Base-by-base conservation (phyloP, 805 yeast genomes). In the Metschnikowia baotianmanensis region DNA sequence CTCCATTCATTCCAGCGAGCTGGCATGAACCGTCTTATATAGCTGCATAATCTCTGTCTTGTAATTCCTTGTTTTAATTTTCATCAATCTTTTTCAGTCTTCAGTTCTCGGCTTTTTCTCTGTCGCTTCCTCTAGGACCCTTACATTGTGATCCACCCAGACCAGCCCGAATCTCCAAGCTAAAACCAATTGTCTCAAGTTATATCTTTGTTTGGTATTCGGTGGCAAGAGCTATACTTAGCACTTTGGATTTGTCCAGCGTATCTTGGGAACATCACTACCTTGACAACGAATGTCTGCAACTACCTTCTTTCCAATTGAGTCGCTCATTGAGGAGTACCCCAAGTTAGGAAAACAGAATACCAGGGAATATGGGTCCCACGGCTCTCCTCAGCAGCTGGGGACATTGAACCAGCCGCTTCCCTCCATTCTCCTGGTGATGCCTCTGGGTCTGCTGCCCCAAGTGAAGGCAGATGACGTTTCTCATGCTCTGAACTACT, bases 361-460 rank as follows among this genome's bases (percentile, higher is more conserved):
- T 20, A 2, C 35, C 6, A 30, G 31, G 17, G 13, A 12, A 12
- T 38, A 27, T 21, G 15, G 29, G 16, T 27, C 18, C 16, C 42
- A 26, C 3, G 13, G 11, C 15, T 6, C 27, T 7, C 5, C 32
- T 31, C 36, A 24, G 18, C 43, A 19, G 27, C 43, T 34, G 26
- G 19, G 32, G n/a, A 12, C 16, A 4, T 17, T 19, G 15, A 30
- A 24, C 15, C 35, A 40, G 22, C 43, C 29, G 29, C 36, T 40
- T n/a, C 43, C 43, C 23, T 40, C 43, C 8, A 40, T 40, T 17
- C 34, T 33, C n/a, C 37, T 22, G 37, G 43, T 34, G 10, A 30
- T 34, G 24, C 35, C 43, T 3, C 19, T 24, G 6, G 28, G 32
- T 13, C 43, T 17, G 32, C 43, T 34, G 38, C 23, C 43, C 13